Evolutionary conservation across 2,329 filamentous ascomycete species (phyloP).

Genomic region (Teratosphaeria zuluensis): DNA sequence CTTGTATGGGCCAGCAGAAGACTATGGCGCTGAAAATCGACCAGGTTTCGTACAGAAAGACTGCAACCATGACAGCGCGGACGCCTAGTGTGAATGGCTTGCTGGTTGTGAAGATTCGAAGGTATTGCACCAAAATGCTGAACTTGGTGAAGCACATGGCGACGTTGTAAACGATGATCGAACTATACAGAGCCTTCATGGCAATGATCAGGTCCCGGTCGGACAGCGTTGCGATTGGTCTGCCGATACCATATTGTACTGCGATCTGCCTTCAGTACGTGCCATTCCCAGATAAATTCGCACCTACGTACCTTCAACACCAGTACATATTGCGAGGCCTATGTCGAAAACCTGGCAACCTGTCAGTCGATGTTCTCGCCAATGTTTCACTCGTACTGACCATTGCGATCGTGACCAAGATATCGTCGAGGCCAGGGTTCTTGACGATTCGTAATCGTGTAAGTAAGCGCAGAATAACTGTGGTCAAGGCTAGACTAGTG

Average conservation of each 20-base stretch:
- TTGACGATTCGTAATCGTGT: constrained; percentile 11
- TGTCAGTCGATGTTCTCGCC: not conserved
- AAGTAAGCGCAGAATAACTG: constrained; percentile 12
- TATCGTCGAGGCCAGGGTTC: constrained; percentile 16
- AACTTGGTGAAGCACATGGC: constrained; percentile 32
- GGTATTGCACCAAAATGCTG: constrained; percentile 40
- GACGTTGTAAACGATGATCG: constrained; percentile 33
- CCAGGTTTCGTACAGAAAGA: constrained; percentile 24
- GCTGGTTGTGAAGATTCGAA: constrained; percentile 33
- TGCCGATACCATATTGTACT: not conserved
- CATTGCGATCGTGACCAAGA: constrained; percentile 13
- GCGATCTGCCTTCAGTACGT: not conserved
- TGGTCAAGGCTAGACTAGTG: constrained; percentile 11
- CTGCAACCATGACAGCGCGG: constrained; percentile 21
- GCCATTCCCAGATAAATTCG: not conserved
- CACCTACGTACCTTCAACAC: constrained; percentile 1
- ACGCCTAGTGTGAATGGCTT: constrained; percentile 26
- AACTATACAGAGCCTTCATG: constrained; percentile 9
- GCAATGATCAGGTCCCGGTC: constrained; percentile 1
- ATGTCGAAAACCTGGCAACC: constrained; percentile 1
- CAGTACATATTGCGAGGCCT: constrained; percentile 1
- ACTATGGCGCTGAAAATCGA: constrained; percentile 30
- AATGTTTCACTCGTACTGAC: constrained; percentile 1
- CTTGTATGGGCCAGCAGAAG: constrained; percentile 32
- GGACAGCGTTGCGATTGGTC: constrained; percentile 4